Evolutionary conservation across 768 basidiomycete species (phyloP), one percentile per base, ranked within the genome.

Genomic region (Amanita fuliginea): DNA sequence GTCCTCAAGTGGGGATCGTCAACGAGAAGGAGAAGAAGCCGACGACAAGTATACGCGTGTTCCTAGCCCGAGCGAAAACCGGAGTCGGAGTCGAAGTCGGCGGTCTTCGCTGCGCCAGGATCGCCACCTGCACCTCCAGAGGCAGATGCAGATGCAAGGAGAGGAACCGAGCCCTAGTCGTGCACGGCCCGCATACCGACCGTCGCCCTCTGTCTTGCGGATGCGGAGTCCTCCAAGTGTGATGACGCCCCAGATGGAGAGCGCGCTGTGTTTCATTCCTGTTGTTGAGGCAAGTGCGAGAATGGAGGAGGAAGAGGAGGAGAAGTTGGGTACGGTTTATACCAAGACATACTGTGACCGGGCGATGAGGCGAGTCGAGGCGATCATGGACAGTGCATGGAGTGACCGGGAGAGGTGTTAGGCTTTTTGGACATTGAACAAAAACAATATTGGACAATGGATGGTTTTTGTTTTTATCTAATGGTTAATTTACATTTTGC

Each of bases 141-240:
- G 22, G 22, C 16, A 8, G 16, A 44, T 10, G 11, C 10, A 1
- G 10, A 10, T 30, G 30, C 30, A 30, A 30, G 30, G 30, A 30
- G 9, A 10, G 30, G 30, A 26, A 2, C 19, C 26, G 18, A 42
- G 22, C 19, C 43, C 46, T 4, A 42, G 39, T 32, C 32, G 32
- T 9, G 22, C 42, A 50, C 53, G 33, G 14, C 26, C 46, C 49
- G 16, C 53, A 51, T 32, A 58, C 52, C 51, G 42, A 47, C 58
- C 19, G 61, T 55, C 33, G 2, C 35, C 24, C 14, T 47, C 35
- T 18, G 35, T 36, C 14, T 19, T 75, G 18, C 67, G 84, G 3
- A 78, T 79, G 0, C 66, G 66, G 21, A 80, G 78, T 53, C 82
- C 83, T 0, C 69, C 78, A 2, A 69, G 70, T 51, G 61, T 84